Conservation (phyloP, 2,329 filamentous ascomycete genomes). For the Fusarium nurragi region DNA sequence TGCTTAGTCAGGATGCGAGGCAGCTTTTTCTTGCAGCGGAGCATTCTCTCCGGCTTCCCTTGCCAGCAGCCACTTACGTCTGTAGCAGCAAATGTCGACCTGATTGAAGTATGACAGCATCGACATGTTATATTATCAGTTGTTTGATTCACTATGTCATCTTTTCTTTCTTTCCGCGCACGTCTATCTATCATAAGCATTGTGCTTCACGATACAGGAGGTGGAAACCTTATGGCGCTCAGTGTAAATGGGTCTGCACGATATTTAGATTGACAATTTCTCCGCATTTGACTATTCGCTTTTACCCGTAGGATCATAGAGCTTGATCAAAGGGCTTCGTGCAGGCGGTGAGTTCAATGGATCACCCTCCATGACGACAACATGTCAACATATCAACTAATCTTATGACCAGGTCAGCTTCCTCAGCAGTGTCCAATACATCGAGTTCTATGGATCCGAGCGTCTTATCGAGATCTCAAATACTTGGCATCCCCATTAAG, state of each 20-base stretch:
- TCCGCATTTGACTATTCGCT: background rate
- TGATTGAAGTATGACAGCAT: background rate
- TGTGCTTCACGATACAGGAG: too few species aligned
- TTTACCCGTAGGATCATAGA: background rate
- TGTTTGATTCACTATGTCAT: too few species aligned
- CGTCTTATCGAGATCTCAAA: background rate
- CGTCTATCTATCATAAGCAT: too few species aligned
- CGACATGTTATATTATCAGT: too few species aligned
- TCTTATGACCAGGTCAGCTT: background rate
- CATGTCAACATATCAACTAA: background rate
- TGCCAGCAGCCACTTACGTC: too few species aligned
- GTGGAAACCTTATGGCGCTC: too few species aligned
- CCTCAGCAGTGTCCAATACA: background rate
- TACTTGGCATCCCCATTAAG: background rate
- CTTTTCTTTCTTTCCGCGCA: too few species aligned
- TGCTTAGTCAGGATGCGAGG: too few species aligned
- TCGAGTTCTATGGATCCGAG: background rate
- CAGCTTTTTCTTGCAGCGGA: background rate
- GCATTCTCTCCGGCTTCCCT: background rate
- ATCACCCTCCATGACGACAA: constrained; percentile 10
- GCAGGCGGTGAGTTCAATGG: background rate
- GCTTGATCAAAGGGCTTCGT: background rate
- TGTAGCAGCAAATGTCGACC: too few species aligned
- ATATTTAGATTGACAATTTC: background rate
- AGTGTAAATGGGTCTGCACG: background rate